Percentiles rank a stretch among this genome's conserved stretches.
Conservation (phyloP, 2,329 filamentous ascomycete genomes). For the Endothia cerciana region DNA sequence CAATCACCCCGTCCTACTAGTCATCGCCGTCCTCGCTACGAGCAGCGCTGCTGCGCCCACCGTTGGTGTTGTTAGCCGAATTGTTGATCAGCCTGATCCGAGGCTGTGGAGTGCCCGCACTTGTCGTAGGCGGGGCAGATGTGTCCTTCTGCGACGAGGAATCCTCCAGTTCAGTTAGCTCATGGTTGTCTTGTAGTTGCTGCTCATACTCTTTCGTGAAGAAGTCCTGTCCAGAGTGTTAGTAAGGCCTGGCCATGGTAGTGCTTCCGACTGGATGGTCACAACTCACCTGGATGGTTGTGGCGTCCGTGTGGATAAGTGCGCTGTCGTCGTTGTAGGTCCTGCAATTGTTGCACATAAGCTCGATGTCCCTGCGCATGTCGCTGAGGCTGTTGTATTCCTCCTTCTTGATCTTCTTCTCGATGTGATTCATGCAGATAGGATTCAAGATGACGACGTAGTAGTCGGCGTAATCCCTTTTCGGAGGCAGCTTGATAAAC, state of each 20-base stretch:
- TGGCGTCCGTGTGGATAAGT: slow-evolving; percentile 88
- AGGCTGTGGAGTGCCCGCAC: slow-evolving; percentile 67
- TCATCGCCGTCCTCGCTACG: slow-evolving; percentile 28
- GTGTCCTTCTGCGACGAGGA: slow-evolving; percentile 45
- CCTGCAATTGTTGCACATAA: slow-evolving; percentile 88
- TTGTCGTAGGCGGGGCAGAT: slow-evolving; percentile 57
- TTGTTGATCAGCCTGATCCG: slow-evolving; percentile 70
- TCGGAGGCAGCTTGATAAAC: slow-evolving; percentile 89
- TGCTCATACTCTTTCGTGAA: slow-evolving; percentile 59
- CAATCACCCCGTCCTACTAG: slow-evolving; percentile 7
- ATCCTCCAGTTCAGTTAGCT: slow-evolving; percentile 60
- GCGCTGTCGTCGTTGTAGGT: slow-evolving; percentile 97
- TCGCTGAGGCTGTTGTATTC: slow-evolving; percentile 84
- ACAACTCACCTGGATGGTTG: slow-evolving; percentile 80
- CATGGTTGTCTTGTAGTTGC: slow-evolving; percentile 56
- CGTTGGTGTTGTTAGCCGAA: slow-evolving; percentile 39
- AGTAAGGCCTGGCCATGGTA: slow-evolving; percentile 32
- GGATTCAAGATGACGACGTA: slow-evolving; percentile 90
- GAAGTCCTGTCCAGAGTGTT: slow-evolving; percentile 53
- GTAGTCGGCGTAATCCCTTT: slow-evolving; percentile 90
- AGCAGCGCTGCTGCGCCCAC: slow-evolving; percentile 25
- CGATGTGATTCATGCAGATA: slow-evolving; percentile 95
- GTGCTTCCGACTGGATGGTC: background rate
- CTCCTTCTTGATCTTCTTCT: slow-evolving; percentile 93
- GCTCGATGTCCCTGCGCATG: slow-evolving; percentile 78